A percentile compares a stretch with the other conserved stretches of the same genome.
Evolutionary conservation across 2,329 filamentous ascomycete species (phyloP).

Genomic region (Dactylellina haptotyla): DNA sequence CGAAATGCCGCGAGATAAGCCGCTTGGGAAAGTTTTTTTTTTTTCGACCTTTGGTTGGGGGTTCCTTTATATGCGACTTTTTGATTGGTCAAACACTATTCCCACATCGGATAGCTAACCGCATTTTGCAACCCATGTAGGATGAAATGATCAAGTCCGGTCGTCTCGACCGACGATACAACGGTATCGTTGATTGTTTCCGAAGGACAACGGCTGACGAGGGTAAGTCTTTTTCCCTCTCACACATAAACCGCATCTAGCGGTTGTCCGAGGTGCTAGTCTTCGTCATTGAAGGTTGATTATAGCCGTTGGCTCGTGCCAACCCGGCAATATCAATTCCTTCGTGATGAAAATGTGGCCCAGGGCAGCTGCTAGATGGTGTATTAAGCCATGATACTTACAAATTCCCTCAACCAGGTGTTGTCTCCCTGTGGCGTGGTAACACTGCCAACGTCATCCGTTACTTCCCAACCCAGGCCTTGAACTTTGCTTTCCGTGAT

Average conservation of each 20-base stretch:
- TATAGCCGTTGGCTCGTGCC: background rate
- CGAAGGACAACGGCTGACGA: constrained; percentile 86
- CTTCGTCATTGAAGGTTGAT: background rate
- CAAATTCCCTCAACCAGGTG: constrained; percentile 58
- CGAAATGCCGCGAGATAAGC: constrained; percentile 44
- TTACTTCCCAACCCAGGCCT: constrained; percentile 99
- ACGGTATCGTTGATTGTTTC: constrained; percentile 95
- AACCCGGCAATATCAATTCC: background rate
- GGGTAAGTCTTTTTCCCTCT: constrained; percentile 70
- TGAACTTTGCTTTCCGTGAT: constrained; percentile 99
- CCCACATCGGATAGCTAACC: constrained; percentile 55
- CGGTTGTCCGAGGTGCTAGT: background rate
- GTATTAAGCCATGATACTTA: background rate
- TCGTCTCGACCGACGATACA: constrained; percentile 97
- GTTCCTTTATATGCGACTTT: constrained; percentile 17
- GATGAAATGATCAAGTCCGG: constrained; percentile 99
- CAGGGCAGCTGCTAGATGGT: background rate
- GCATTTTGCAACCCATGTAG: constrained; percentile 64
- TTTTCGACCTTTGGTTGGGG: constrained; percentile 16
- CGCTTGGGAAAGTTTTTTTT: constrained; percentile 34
- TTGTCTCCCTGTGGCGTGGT: constrained; percentile 96
- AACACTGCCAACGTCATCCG: constrained; percentile 99
- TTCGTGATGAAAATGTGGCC: background rate
- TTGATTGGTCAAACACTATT: constrained; percentile 56
- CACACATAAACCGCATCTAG: background rate